Evolutionary conservation across 176 grass and related monocot genomes (phyloP).

Genomic region (Calamus simplicifolius): DNA sequence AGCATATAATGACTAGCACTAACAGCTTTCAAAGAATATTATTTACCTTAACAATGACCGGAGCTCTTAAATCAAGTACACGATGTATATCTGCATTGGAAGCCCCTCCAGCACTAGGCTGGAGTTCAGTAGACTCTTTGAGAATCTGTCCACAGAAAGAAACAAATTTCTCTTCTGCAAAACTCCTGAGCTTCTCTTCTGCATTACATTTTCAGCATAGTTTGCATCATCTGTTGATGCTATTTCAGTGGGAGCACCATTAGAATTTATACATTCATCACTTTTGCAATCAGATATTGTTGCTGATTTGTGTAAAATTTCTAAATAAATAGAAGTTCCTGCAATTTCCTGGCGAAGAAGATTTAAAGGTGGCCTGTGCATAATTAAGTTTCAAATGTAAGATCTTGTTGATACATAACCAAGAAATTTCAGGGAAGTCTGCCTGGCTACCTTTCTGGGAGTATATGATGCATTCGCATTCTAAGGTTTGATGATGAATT

Average conservation of each 20-base stretch:
- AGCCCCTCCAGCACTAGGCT: constrained; percentile 57
- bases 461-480: constrained; percentile 86
- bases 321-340: constrained; percentile 91
- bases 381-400: constrained; percentile 31
- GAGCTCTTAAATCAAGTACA: constrained; percentile 82
- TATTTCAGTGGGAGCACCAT: background rate
- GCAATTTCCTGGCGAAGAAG: constrained; percentile 95
- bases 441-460: constrained; percentile 59
- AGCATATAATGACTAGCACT: too few species aligned
- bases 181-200: constrained; percentile 61
- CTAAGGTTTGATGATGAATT: constrained; percentile 93
- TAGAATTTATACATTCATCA: constrained; percentile 2
- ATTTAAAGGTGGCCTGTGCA: constrained; percentile 75
- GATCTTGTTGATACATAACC: constrained; percentile 3
- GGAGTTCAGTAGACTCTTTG: constrained; percentile 88
- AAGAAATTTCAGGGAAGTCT: constrained; percentile 4
- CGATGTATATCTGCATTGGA: constrained; percentile 68
- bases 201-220: constrained; percentile 20
- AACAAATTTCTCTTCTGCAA: constrained; percentile 85
- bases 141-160: constrained; percentile 90
- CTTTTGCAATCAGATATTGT: constrained; percentile 14
- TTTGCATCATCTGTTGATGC: constrained; percentile 5
- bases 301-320: constrained; percentile 94
- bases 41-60: constrained; percentile 93
- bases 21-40: constrained; percentile 1